Evolutionary conservation across 2,329 filamentous ascomycete genomes (phyloP), one percentile per base, ranked within the genome.

Genomic region (Cercospora citrullina): DNA sequence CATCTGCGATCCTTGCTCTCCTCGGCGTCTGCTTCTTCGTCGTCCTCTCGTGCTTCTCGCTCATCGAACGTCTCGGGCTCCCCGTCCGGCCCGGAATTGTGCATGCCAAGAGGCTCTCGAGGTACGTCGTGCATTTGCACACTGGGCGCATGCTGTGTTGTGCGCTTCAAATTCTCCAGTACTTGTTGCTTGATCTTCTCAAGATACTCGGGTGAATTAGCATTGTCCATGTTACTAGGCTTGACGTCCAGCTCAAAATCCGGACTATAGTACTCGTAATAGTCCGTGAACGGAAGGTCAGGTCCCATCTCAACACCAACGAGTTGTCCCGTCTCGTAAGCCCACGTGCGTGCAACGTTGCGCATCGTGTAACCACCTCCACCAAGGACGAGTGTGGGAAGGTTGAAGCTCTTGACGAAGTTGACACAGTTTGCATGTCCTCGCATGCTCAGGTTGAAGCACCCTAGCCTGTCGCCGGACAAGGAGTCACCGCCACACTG

Each of bases 241-340:
- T 87, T 86, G 18, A 91, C 89, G 74, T 90, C 87, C 51, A 91
- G 83, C 77, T 91, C 87, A 76, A 89, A 91, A 75, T 91, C 89
- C 2, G 89, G 89, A 5, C 86, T 87, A 75, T 90, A 91, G 76
- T 91, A 91, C 84, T 90, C 89, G 76, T 98, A 98, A 80, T 98
- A 98, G 82, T 98, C 94, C 71, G 97, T 98, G 80, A 93, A 98
- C 0, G 94, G 94, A 48, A 98, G 85, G n/a, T 91, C 89, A 5
- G 90, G 86, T 10, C 88, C 86, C 86, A 98, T 92, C 31, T 92
- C 86, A 68, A 94, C 88, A 30, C 92, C 92, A 21, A 97, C 92
- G 8, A 98, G 86, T 67, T 93, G 87, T 72, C 94, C 94, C 0
- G 84, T 85, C 87, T 97, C 82, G 74, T 84, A 87, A 23, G 83